Evolutionary conservation across 2,329 filamentous ascomycete species (phyloP), one percentile per base, ranked within the genome.

Genomic region (Colletotrichum aenigma): DNA sequence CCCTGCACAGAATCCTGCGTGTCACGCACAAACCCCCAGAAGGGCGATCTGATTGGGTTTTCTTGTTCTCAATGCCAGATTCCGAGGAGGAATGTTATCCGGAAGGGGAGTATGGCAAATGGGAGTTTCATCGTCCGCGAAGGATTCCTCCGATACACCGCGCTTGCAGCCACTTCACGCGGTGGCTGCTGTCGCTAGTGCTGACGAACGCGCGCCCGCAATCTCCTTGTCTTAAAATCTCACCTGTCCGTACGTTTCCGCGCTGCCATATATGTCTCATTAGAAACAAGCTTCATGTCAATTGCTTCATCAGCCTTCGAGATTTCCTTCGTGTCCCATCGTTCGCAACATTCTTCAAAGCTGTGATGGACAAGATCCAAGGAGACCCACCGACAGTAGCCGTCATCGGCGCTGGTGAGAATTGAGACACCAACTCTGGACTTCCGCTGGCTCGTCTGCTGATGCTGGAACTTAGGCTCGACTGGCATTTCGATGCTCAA

Each of bases 401-500:
- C 6, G 78, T 81, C 15, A 78, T 81, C 28, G 80, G 79, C 1
- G 78, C 77, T 24, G 80, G 80, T 79, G 32, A 48, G 74, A 38
- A 26, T 61, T 30, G 10, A 58, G 24, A 28, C 6, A 28, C 7
- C 4, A 28, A 58, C 1, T 2, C 24, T 0, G 55, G 12, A 28
- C 13, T 28, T 1, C 24, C 15, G 2, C 6, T 28, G 6, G 12
- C 7, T 28, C 15, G 8, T 7, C 15, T 30, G 21, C 36, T 76
- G 28, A 72, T 30, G 21, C 13, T 6, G 60, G 15, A 4, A 2
- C 3, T 2, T 58, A 83, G 82, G 82, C 3, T 77, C 82, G 1
- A 78, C 80, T 1, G 82, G 82, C 5, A 73, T 84, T 24, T 81
- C 81, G 12, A 80, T 81, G 76, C 77, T 85, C 43, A 88, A 88